Percentiles rank a stretch among this genome's conserved stretches.
Conservation (phyloP, 495 filamentous ascomycete species). For the Jackrogersella minutella region DNA sequence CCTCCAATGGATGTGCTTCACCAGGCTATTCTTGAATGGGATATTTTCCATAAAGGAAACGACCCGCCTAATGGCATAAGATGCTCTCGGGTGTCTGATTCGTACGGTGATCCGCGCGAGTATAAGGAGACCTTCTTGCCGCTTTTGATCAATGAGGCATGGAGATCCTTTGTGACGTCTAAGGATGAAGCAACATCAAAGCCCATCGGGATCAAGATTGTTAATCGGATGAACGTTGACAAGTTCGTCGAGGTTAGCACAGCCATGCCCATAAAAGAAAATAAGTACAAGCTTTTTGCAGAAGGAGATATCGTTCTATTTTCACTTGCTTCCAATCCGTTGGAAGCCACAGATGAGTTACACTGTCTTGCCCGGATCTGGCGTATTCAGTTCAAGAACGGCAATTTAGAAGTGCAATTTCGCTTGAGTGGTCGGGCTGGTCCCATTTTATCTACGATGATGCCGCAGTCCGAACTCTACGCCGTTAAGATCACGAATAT, state of each 20-base stretch:
- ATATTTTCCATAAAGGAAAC: constrained; percentile 87
- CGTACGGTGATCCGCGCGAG: constrained; percentile 74
- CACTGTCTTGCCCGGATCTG: constrained; percentile 88
- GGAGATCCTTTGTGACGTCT: constrained; percentile 89
- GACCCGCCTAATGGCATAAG: constrained; percentile 78
- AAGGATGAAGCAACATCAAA: constrained; percentile 85
- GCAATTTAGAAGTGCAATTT: constrained; percentile 81
- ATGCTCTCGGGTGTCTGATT: constrained; percentile 76
- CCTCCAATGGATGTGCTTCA: constrained; percentile 89
- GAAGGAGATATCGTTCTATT: constrained; percentile 92
- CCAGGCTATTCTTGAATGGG: constrained; percentile 86
- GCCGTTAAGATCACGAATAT: constrained; percentile 86
- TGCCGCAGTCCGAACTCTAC: constrained; percentile 65
- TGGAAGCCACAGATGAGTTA: constrained; percentile 65
- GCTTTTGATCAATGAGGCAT: constrained; percentile 89
- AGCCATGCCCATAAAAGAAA: constrained; percentile 70
- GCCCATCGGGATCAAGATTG: constrained; percentile 82
- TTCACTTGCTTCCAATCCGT: constrained; percentile 73
- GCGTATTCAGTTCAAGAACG: constrained; percentile 79
- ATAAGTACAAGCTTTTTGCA: constrained; percentile 72
- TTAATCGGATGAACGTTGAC: constrained; percentile 87
- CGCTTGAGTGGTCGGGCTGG: constrained; percentile 64
- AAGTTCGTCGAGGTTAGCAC: constrained; percentile 91
- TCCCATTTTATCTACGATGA: constrained; percentile 52
- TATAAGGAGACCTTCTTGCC: constrained; percentile 93